Conservation (phyloP, 345 rosid genomes). For the Gossypium raimondii region DNA sequence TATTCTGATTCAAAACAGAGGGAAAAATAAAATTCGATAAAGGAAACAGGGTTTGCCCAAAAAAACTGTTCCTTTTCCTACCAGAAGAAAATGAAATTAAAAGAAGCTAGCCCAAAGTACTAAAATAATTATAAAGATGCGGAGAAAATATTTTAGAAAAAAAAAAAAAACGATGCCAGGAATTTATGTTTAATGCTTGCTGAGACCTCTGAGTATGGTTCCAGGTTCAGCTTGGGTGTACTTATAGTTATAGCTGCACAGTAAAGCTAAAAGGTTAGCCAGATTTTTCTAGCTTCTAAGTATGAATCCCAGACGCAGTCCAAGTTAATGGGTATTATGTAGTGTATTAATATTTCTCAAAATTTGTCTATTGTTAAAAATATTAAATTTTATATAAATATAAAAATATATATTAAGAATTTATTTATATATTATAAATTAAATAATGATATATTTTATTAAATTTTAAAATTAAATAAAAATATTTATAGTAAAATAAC, state of each 20-base stretch:
- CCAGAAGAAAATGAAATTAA: not conserved
- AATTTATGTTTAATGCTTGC: not conserved
- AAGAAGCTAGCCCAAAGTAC: not conserved
- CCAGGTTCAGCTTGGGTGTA: conserved; percentile 20
- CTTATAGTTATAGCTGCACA: conserved; percentile 41
- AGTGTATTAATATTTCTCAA: no score
- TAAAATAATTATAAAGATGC: not conserved
- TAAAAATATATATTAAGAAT: no score
- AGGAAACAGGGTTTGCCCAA: conserved; percentile 18
- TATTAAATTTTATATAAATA: no score
- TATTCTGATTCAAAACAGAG: not conserved
- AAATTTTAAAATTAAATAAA: no score
- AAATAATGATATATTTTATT: no score
- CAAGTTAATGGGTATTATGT: no score
- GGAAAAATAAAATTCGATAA: not conserved
- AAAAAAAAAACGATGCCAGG: not conserved
- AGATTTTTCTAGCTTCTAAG: not conserved
- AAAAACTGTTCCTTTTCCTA: conserved; percentile 30
- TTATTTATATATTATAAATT: no score
- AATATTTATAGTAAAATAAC: no score
- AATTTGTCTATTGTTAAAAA: no score
- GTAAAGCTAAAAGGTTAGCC: not conserved
- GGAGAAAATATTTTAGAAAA: not conserved
- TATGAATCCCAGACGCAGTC: conserved; percentile 8
- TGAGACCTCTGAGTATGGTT: not conserved